These are phyloP conservation scores for Mycena rosella DNA, from an alignment of 768 basidiomycete species.

Conservation along the genomic window DNA sequence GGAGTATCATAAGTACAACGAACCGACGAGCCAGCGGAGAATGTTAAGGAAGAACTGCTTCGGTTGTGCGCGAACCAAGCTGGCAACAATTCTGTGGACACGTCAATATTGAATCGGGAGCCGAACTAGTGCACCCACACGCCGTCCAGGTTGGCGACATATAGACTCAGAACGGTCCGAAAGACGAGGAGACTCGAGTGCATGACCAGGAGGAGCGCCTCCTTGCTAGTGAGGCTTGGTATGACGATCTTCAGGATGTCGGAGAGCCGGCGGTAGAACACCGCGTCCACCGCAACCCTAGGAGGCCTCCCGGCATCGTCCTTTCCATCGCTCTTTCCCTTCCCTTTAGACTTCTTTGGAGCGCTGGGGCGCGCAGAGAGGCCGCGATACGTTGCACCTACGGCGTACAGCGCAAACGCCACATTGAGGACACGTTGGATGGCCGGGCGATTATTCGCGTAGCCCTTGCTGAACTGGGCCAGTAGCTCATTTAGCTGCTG, in stretches of 20 bases:
- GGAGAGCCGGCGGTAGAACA: slow-evolving; percentile 88
- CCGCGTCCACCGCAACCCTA: slow-evolving; percentile 83
- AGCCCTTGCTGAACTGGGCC: slow-evolving; percentile 61
- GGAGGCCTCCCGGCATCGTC: slow-evolving; percentile 58
- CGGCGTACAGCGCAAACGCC: slow-evolving; percentile 78
- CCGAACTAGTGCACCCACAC: slow-evolving; percentile 62
- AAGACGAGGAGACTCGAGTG: slow-evolving; percentile 92
- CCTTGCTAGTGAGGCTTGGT: slow-evolving; percentile 86
- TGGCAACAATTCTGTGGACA: slow-evolving; percentile 86
- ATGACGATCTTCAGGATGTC: slow-evolving; percentile 89
- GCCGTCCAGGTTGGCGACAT: slow-evolving; percentile 95
- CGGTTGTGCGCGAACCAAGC: slow-evolving; percentile 89
- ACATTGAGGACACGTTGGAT: slow-evolving; percentile 80
- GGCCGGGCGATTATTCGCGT: slow-evolving; percentile 73
- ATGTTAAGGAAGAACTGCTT: slow-evolving; percentile 87
- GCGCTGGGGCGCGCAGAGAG: slow-evolving; percentile 60
- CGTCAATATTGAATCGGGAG: neutral
- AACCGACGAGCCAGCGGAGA: slow-evolving; percentile 79
- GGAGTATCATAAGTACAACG: neutral
- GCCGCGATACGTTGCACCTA: slow-evolving; percentile 72
- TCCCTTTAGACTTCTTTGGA: slow-evolving; percentile 53
- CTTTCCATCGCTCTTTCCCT: slow-evolving; percentile 49
- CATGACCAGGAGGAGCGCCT: slow-evolving; percentile 87
- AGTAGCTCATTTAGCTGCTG: slow-evolving; percentile 53
- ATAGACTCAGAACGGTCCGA: slow-evolving; percentile 91